Base-by-base conservation (phyloP, 257 asterid genomes). In the Solanum gandarillasii region DNA sequence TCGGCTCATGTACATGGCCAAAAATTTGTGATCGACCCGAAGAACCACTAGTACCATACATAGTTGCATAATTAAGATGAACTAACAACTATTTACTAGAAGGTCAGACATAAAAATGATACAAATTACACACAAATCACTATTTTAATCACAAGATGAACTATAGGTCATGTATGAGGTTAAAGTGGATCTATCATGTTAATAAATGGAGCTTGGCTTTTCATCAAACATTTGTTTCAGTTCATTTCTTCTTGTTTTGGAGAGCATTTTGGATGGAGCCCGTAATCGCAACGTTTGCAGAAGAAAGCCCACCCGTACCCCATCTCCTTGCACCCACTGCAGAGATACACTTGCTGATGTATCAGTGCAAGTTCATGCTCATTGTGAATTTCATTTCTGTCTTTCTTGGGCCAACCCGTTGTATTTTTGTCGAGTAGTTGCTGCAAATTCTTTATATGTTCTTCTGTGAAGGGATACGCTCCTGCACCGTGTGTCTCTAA, bases 191-290 rank as follows among this genome's bases (percentile, higher is more conserved):
- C 41, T 9, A 46, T 46, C 55, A 46, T 74, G 52, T 29, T 81
- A 0, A 2, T 27, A 43, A 41, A 41, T 1, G 70, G 39, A 12
- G 12, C 29, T 5, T 0, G 85, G 20, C 1, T 29, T 46, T 46
- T 0, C 68, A 29, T 81, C 41, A 81, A 29, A 46, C 18, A 81
- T 16, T 46, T 46, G 0, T 5, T 29, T 81, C 41, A 81, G 70
- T 81, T 81, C 39, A 27, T 81, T 1, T 83, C 89, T 41, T 83
- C 89, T 39, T 88, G 84, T 84, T 87, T 85, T 88, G 88, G 87
- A 82, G 89, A 65, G 87, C 92, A 91, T 74, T 89, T 91, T n/a
- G 92, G 92, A 46, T 91, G 92, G 39, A 91, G 90, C 27, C 89
- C 92, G 9, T 86, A 89, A 35, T 89, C 85, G 16, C 91, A 91